These are phyloP conservation scores for Pseudopediastrum boryanum DNA, from an alignment of 139 green algal genomes.

Conservation along the genomic window DNA sequence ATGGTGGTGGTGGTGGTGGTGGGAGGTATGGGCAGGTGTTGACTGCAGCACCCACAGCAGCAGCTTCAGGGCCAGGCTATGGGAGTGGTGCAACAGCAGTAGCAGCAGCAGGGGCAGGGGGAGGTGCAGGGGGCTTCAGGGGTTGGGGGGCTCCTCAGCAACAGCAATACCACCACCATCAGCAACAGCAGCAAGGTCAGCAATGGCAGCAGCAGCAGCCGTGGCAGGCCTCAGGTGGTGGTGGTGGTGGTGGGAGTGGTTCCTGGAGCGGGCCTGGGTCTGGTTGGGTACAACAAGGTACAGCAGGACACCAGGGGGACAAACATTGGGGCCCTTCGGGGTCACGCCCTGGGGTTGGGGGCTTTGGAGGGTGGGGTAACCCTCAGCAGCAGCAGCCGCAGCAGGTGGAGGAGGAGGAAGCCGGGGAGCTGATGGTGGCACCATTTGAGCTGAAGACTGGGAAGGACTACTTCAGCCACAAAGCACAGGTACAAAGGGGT, in stretches of 20 bases:
- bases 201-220: background rate
- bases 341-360: too few relatives aligned
- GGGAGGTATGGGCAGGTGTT: background rate
- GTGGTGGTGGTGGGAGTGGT: too few relatives aligned
- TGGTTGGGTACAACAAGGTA: too few relatives aligned
- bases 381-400: conserved; percentile 35
- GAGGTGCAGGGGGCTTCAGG: background rate
- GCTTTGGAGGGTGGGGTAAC: background rate
- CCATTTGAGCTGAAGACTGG: conserved; percentile 97
- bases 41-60: background rate
- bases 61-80: too few relatives aligned
- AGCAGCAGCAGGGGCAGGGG: background rate
- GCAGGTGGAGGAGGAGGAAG: conserved; percentile 6
- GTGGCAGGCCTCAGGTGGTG: background rate
- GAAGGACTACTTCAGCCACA: conserved; percentile 65
- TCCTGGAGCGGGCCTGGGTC: too few relatives aligned
- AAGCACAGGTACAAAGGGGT: conserved; percentile 85
- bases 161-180: conserved; percentile 15
- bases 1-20: too few relatives aligned
- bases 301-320: too few relatives aligned
- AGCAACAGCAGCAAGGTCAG: conserved; percentile 10
- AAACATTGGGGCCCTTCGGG: too few relatives aligned
- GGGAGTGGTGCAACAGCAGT: background rate
- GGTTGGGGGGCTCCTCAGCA: too few relatives aligned
- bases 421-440: conserved; percentile 54